Evolutionary conservation across 2,329 filamentous ascomycete species (phyloP), one percentile per base, ranked within the genome.

Genomic region (Paecilomyces sp.): DNA sequence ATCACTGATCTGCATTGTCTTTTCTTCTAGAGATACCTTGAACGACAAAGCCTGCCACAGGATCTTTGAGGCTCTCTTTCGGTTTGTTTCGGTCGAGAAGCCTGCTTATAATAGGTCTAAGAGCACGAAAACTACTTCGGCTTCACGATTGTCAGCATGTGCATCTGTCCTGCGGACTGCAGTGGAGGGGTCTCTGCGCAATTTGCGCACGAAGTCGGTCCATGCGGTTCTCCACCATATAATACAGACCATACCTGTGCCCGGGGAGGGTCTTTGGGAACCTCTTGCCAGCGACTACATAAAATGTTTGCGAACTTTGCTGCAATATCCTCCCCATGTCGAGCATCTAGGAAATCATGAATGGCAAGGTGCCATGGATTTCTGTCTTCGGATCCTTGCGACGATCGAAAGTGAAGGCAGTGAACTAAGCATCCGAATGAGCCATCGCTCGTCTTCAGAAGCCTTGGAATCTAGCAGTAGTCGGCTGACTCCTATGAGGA

Each of bases 51-150:
- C 84, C n/a, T 96, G 90, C 65, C 88, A 94, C 69, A 83, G 84
- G 61, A 86, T 97, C 52, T 90, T 91, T 66, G 91, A 97, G 68
- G 83, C 85, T 1, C 78, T 97, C 2, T 96, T 97, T 69, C 82
- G 83, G 58, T 87, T 86, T 64, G 81, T 88, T 82, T 69, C 83
- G 83, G 74, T 81, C 13, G 92, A 96, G 66, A 91, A 90, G 70
- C 79, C 85, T 9, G 71, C 75, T 18, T 89, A 85, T 64, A 81
- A 84, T 59, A 83, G 82, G 58, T 80, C 80, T 1, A 82, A 79
- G 63, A 80, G 76, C 12, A 76, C 80, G 28, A 81, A 79, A 62
- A 82, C 77, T 59, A 76, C 76, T 57, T 76, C 83, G 34, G 78
- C 78, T 11, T 74, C 79, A 2, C 84, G 88, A 28, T 80, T 99